Conservation (phyloP, 306 rosid species). For the Quercus gilva region DNA sequence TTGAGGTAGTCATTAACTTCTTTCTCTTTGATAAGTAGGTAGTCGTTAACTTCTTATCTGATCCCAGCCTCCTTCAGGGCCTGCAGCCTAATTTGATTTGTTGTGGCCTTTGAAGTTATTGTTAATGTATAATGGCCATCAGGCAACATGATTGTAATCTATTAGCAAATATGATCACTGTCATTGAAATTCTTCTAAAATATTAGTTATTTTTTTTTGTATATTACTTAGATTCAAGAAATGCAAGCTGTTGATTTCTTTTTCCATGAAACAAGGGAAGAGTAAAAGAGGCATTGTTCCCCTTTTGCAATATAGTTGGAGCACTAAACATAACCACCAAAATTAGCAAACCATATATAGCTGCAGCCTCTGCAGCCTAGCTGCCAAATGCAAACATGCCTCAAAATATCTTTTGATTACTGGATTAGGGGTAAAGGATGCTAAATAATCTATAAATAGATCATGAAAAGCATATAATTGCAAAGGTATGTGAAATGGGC, state of each 20-base stretch:
- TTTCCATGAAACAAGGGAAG: not conserved
- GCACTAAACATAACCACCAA: not conserved
- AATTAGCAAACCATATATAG: not conserved
- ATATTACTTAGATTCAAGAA: not conserved
- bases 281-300: not conserved
- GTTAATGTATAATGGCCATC: not conserved
- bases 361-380: not conserved
- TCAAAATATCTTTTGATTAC: not conserved
- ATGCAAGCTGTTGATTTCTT: not conserved
- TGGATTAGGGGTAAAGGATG: not conserved
- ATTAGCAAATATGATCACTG: not conserved
- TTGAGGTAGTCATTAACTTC: no score
- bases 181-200: not conserved
- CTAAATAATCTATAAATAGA: not conserved
- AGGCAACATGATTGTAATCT: not conserved
- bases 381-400: not conserved
- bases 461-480: slow-evolving; percentile 9
- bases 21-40: not conserved
- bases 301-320: not conserved
- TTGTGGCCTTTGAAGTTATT: not conserved
- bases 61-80: not conserved
- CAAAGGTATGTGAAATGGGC: not conserved
- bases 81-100: not conserved
- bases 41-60: not conserved
- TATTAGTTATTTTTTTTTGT: not conserved